These are phyloP conservation scores for Phlebopus sp. DNA, from an alignment of 1,284 basidiomycete genomes.

Conservation along the genomic window DNA sequence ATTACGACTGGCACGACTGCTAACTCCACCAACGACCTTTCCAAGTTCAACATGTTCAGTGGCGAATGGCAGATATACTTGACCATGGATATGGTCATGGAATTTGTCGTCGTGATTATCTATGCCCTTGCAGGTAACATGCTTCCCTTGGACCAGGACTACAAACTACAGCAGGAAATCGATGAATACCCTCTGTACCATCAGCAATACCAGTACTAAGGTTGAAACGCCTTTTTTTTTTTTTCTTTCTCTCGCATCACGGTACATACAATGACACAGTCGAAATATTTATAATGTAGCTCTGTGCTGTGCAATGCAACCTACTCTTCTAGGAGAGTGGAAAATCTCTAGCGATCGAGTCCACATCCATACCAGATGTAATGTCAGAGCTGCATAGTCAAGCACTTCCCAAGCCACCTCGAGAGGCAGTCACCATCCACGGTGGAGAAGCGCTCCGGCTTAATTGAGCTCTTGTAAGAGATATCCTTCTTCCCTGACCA, in stretches of 20 bases:
- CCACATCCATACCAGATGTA: background rate
- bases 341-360: too few relatives aligned
- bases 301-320: too few relatives aligned
- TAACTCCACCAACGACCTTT: conserved; percentile 27
- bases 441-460: conserved; percentile 69
- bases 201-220: conserved; percentile 15
- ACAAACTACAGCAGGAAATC: conserved; percentile 23
- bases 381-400: conserved; percentile 74
- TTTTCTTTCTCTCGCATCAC: too few relatives aligned
- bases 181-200: conserved; percentile 31
- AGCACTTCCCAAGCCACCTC: conserved; percentile 56
- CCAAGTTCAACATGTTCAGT: conserved; percentile 50
- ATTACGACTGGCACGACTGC: conserved; percentile 30
- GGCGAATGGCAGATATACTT: conserved; percentile 56
- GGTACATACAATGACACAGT: too few relatives aligned
- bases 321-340: too few relatives aligned
- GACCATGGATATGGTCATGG: conserved; percentile 55
- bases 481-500: conserved; percentile 41
- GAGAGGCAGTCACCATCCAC: conserved; percentile 35
- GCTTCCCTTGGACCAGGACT: conserved; percentile 34
- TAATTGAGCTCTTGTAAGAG: conserved; percentile 59
- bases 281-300: too few relatives aligned
- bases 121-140: conserved; percentile 43
- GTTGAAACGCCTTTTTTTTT: too few relatives aligned
- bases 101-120: conserved; percentile 47